Conservation (phyloP, 176 grass and related monocot genomes). For the Carex parvula region DNA sequence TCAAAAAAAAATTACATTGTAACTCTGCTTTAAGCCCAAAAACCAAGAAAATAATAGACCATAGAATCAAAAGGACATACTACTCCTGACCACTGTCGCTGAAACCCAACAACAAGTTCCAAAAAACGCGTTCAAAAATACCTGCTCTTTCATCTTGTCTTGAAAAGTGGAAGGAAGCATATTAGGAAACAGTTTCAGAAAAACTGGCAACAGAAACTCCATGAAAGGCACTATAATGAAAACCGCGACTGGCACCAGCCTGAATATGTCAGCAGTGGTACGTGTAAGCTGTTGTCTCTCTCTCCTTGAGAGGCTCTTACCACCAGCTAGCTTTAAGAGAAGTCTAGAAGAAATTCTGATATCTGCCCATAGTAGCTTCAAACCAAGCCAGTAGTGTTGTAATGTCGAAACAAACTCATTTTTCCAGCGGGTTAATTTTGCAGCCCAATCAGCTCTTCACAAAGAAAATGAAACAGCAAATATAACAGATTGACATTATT, state of each 20-base stretch:
- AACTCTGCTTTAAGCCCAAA: background rate
- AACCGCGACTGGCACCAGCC: slow-evolving; percentile 83
- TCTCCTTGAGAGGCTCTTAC: slow-evolving; percentile 78
- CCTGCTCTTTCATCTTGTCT: slow-evolving; percentile 92
- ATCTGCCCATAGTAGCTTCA: slow-evolving; percentile 71
- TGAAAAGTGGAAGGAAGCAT: slow-evolving; percentile 98
- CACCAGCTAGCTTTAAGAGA: slow-evolving; percentile 81
- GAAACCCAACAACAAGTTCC: background rate
- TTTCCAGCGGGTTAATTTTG: slow-evolving; percentile 86
- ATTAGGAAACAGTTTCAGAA: slow-evolving; percentile 89
- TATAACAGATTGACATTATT: background rate
- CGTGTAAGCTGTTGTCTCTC: slow-evolving; percentile 84
- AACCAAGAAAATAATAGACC: background rate
- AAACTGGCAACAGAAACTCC: slow-evolving; percentile 87
- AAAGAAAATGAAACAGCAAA: slow-evolving; percentile 30
- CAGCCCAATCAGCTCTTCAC: slow-evolving; percentile 68
- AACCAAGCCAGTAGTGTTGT: slow-evolving; percentile 92
- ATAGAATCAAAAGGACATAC: background rate
- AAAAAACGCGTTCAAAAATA: slow-evolving; percentile 17
- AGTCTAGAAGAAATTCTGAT: slow-evolving; percentile 87
- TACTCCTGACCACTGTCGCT: background rate
- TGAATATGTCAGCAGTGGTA: slow-evolving; percentile 86
- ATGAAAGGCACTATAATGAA: slow-evolving; percentile 95
- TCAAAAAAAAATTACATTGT: background rate
- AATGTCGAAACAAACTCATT: slow-evolving; percentile 78